These are phyloP conservation scores for Pythium dissimile DNA, from an alignment of 352 stramenopile species.

Conservation along the genomic window DNA sequence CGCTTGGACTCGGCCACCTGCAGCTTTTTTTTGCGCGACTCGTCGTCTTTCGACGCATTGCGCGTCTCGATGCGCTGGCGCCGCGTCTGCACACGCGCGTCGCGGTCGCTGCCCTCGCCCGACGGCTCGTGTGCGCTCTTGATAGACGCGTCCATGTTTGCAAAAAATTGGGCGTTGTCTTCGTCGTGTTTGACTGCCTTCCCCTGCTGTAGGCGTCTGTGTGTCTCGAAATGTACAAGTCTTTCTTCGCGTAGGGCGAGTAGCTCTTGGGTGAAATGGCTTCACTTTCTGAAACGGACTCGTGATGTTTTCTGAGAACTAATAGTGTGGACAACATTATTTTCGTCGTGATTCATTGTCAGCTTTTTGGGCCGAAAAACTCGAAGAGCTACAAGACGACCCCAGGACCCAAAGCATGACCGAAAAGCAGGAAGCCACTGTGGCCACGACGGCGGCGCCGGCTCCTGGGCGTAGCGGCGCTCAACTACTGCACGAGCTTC, in stretches of 20 bases:
- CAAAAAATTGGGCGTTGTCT: neutral
- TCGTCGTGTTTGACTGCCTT: neutral
- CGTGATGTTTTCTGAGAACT: slow-evolving; percentile 2
- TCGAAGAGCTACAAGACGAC: too few species aligned
- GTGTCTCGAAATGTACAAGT: too few species aligned
- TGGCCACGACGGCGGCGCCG: neutral
- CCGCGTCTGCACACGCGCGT: slow-evolving; percentile 58
- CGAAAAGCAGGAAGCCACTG: slow-evolving; percentile 18
- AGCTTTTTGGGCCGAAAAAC: neutral
- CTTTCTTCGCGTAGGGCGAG: neutral
- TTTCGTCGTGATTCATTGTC: neutral
- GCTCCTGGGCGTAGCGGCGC: slow-evolving; percentile 27
- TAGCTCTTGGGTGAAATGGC: slow-evolving; percentile 8
- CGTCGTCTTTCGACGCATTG: slow-evolving; percentile 78
- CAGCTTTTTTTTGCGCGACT: slow-evolving; percentile 70
- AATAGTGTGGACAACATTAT: neutral
- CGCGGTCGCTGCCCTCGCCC: slow-evolving; percentile 42
- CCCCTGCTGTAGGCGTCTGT: too few species aligned
- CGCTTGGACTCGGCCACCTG: slow-evolving; percentile 55
- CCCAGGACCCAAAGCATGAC: too few species aligned
- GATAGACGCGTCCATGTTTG: slow-evolving; percentile 22
- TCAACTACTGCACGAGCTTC: slow-evolving; percentile 63
- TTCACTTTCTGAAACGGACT: slow-evolving; percentile 21
- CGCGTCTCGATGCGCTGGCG: slow-evolving; percentile 71
- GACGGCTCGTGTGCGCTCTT: slow-evolving; percentile 41